Conservation (phyloP, 2,329 filamentous ascomycete species). For the Epichloe amarillans region DNA sequence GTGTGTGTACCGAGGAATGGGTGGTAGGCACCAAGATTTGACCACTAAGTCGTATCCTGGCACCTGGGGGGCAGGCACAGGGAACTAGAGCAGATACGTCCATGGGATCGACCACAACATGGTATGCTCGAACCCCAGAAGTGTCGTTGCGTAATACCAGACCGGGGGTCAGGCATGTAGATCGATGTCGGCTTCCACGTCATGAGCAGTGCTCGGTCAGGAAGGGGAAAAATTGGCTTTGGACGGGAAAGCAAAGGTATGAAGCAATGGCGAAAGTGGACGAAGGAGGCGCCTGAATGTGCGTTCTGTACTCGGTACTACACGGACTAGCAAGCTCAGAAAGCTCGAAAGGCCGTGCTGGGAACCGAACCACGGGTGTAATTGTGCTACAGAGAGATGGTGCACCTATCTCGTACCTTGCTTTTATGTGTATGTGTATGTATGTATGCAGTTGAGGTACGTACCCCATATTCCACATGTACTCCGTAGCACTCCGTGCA, state of each 20-base stretch:
- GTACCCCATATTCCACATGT: neutral
- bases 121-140: neutral
- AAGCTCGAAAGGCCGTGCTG: neutral
- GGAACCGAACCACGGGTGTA: neutral
- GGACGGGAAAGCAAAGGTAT: neutral
- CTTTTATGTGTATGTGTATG: neutral
- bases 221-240: neutral
- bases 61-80: neutral
- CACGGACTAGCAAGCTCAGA: neutral
- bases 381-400: neutral
- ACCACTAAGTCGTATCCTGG: neutral
- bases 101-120: neutral
- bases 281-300: neutral
- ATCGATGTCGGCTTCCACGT: neutral
- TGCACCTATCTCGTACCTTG: neutral
- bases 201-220: neutral
- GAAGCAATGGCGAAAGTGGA: neutral
- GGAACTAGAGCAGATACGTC: neutral
- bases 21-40: neutral
- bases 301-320: neutral
- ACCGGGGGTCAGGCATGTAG: neutral
- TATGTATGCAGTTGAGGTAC: neutral
- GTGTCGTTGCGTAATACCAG: neutral
- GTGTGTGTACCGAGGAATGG: neutral
- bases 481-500: neutral